A percentile compares a stretch with the other conserved stretches of the same genome.
Evolutionary conservation across 2,329 filamentous ascomycete species (phyloP).

Genomic region (Clonostachys byssicola): DNA sequence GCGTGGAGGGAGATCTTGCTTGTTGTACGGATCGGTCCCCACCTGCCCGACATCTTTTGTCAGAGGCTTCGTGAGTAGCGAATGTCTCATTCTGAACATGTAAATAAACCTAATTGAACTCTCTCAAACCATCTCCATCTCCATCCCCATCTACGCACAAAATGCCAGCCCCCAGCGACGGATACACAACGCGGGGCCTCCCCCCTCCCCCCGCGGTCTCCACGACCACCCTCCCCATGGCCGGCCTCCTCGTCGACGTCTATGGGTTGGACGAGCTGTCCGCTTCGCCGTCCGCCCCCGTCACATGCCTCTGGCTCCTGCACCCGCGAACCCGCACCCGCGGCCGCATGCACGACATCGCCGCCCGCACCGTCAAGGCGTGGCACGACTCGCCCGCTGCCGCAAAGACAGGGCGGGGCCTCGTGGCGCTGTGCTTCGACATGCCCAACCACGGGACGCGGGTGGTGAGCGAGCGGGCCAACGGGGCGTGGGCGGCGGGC

Average conservation of each 20-base stretch:
- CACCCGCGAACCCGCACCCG: slow-evolving; percentile 72
- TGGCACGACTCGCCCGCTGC: slow-evolving; percentile 39
- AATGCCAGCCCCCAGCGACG: no score
- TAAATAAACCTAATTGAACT: no score
- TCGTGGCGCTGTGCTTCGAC: slow-evolving; percentile 84
- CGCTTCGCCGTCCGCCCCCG: slow-evolving; percentile 34
- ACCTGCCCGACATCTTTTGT: no score
- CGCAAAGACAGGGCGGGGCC: slow-evolving; percentile 36
- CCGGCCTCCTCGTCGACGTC: slow-evolving; percentile 73
- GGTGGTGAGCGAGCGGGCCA: slow-evolving; percentile 61
- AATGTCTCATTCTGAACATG: no score
- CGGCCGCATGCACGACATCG: slow-evolving; percentile 72
- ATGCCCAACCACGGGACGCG: slow-evolving; percentile 88
- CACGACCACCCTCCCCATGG: slow-evolving; percentile 63
- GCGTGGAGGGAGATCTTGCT: no score
- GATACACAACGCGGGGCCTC: slow-evolving; percentile 26
- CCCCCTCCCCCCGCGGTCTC: slow-evolving; percentile 50
- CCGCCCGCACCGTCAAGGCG: slow-evolving; percentile 60
- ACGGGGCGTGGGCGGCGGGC: slow-evolving; percentile 74
- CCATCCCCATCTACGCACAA: no score
- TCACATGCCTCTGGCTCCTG: slow-evolving; percentile 87
- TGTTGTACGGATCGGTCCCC: no score
- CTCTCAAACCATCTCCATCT: no score
- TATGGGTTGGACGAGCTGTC: slow-evolving; percentile 77
- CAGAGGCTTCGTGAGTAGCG: no score